Conservation (phyloP, 1,139 yeast genomes). For the Candida glucosophila region DNA sequence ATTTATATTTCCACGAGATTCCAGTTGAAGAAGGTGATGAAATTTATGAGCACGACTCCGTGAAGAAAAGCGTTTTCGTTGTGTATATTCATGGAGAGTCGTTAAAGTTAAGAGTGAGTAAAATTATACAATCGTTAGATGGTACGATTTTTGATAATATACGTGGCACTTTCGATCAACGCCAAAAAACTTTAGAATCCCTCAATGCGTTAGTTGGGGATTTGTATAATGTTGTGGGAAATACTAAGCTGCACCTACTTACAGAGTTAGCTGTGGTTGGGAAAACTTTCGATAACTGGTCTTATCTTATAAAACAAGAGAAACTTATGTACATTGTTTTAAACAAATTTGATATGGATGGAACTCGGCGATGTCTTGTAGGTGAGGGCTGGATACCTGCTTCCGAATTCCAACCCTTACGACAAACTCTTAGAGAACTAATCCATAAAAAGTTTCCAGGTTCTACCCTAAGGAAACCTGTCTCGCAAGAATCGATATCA, state of each 20-base stretch:
- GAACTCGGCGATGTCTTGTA: conserved; percentile 75
- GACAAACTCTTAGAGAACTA: conserved; percentile 17
- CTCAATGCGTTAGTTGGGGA: conserved; percentile 46
- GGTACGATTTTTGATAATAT: conserved; percentile 64
- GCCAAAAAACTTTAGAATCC: conserved; percentile 53
- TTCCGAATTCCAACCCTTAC: conserved; percentile 17
- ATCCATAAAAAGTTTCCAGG: conserved; percentile 17
- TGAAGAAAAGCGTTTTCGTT: conserved; percentile 68
- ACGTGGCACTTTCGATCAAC: conserved; percentile 40
- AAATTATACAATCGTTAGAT: conserved; percentile 76
- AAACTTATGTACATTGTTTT: conserved; percentile 65
- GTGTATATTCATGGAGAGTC: conserved; percentile 84
- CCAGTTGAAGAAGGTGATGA: conserved; percentile 29
- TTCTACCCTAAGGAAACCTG: conserved; percentile 5
- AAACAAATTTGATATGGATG: conserved; percentile 78
- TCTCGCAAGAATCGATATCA: conserved; percentile 15
- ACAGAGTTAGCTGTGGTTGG: conserved; percentile 70
- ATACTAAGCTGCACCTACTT: conserved; percentile 61
- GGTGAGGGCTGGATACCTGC: conserved; percentile 97
- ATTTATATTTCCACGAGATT: conserved; percentile 39
- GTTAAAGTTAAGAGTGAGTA: conserved; percentile 57
- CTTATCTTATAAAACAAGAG: conserved; percentile 53
- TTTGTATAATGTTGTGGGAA: conserved; percentile 48
- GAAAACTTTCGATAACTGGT: conserved; percentile 32
- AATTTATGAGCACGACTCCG: conserved; percentile 35